Percentiles rank a stretch among this genome's conserved stretches.
Conservation (phyloP, 2,329 filamentous ascomycete species). For the Hypoxylon sp. region DNA sequence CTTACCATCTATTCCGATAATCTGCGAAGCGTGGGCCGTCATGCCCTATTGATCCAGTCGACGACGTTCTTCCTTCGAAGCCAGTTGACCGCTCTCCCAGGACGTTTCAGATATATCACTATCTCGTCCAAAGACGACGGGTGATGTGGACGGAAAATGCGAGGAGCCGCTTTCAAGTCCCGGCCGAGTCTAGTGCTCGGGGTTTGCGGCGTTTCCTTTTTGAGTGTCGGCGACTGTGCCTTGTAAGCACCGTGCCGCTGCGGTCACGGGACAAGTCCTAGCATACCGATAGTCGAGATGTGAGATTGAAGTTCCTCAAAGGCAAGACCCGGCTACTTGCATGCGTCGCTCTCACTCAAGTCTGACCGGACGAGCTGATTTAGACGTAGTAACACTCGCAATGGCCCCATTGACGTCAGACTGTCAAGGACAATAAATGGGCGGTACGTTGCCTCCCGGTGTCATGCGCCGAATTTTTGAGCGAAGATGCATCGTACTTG, state of each 20-base stretch:
- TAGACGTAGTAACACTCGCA: neutral
- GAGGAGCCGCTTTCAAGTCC: slow-evolving; percentile 10
- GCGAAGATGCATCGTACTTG: neutral
- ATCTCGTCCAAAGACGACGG: slow-evolving; percentile 2
- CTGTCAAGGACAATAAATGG: neutral
- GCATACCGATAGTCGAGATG: slow-evolving; percentile 6
- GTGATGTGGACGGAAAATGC: slow-evolving; percentile 1
- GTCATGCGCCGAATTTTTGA: neutral
- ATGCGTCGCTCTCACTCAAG: neutral
- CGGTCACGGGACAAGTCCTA: neutral
- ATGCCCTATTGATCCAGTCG: neutral
- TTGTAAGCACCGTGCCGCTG: slow-evolving; percentile 5
- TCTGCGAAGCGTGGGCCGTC: neutral
- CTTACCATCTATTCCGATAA: neutral
- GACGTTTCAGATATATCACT: slow-evolving; percentile 15
- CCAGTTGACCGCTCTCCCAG: slow-evolving; percentile 10
- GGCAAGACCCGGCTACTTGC: slow-evolving; percentile 3
- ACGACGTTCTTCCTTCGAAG: neutral
- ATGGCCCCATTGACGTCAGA: neutral
- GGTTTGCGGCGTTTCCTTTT: slow-evolving; percentile 4
- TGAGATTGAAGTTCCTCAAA: neutral
- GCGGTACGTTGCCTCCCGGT: neutral
- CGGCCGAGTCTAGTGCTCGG: neutral
- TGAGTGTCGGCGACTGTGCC: neutral
- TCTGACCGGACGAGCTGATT: neutral